These are phyloP conservation scores for Cucumis sativus DNA, from an alignment of 306 rosid genomes.

Conservation along the genomic window Cucumber_9930_V3 NC_026660.2:30591001-30591500, in stretches of 20 bases:
- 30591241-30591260: constrained; percentile 17
- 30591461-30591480: constrained; percentile 27
- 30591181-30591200: constrained; percentile 10
- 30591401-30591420: constrained; percentile 18
- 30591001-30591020: too few relatives aligned
- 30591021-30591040: too few relatives aligned
- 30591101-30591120: too few relatives aligned
- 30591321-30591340: constrained; percentile 25
- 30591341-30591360: constrained; percentile 1
- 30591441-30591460: constrained; percentile 23
- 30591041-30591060: too few relatives aligned
- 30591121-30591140: too few relatives aligned
- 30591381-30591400: constrained; percentile 26
- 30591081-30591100: too few relatives aligned
- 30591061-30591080: too few relatives aligned
- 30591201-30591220: neutral
- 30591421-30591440: constrained; percentile 15
- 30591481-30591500: constrained; percentile 18
- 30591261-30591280: constrained; percentile 20
- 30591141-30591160: too few relatives aligned
- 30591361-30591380: constrained; percentile 22
- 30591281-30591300: constrained; percentile 23
- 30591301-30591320: constrained; percentile 28
- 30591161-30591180: too few relatives aligned
- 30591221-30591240: constrained; percentile 18